Evolutionary conservation across 2,329 filamentous ascomycete species (phyloP).

Genomic region (Simplicillium aogashimaense): DNA sequence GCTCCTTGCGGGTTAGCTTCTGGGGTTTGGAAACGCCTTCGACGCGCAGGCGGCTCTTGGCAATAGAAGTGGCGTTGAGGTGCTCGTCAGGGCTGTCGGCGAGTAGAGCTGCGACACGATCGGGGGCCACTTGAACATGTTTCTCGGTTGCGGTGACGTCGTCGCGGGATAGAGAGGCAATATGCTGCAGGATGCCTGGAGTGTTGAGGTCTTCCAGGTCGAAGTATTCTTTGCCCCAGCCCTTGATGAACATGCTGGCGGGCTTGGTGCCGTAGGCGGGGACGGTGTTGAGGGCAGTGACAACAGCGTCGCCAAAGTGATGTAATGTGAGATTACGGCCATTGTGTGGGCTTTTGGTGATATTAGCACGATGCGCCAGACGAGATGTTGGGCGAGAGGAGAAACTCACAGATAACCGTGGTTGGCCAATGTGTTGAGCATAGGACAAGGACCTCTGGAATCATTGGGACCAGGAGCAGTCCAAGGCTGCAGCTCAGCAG

Average conservation of each 20-base stretch:
- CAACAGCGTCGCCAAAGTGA: constrained; percentile 10
- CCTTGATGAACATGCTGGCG: constrained; percentile 5
- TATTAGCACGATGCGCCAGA: not conserved
- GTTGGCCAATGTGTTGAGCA: constrained; percentile 14
- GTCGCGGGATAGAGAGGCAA: constrained; percentile 7
- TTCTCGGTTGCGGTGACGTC: constrained; percentile 4
- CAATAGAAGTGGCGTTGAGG: constrained; percentile 5
- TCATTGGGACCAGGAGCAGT: constrained; percentile 5
- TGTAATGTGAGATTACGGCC: constrained; percentile 10
- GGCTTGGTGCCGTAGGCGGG: constrained; percentile 1
- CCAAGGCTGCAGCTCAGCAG: constrained; percentile 5
- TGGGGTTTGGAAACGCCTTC: constrained; percentile 6
- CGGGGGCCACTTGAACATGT: not conserved
- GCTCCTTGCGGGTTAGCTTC: constrained; percentile 4
- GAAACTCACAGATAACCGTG: constrained; percentile 11
- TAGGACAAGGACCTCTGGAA: constrained; percentile 12
- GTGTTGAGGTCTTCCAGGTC: constrained; percentile 8
- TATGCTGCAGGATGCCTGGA: constrained; percentile 9
- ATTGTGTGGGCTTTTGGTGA: constrained; percentile 6
- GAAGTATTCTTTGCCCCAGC: constrained; percentile 3
- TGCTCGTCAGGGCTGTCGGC: constrained; percentile 6
- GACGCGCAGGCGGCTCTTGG: constrained; percentile 6
- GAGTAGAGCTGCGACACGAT: constrained; percentile 5
- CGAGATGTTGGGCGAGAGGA: no score
- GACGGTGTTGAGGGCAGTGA: constrained; percentile 10